Evolutionary conservation across 208 protist genomes (phyloP), one percentile per base, ranked within the genome.

Genomic region (Herpetomonas muscarum): DNA sequence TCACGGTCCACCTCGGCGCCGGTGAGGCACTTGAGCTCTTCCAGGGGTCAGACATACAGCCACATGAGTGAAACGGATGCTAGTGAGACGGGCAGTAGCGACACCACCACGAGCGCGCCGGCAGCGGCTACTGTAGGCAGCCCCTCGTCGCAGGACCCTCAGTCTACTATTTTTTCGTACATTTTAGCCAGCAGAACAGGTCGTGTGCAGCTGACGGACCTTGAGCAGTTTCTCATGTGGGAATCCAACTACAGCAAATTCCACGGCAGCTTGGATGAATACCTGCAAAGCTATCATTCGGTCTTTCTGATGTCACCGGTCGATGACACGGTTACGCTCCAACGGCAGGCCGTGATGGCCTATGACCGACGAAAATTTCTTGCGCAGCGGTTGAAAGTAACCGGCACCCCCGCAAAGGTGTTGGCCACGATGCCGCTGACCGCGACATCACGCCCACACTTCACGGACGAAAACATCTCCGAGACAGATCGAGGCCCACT

Each of bases 251-350:
- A 82, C 51, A 65, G 61, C 17, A 55, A 53, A 7, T 60, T 64
- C 30, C 85, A 85, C 61, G 83, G 83, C 6, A 64, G 53, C 32
- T 62, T 90, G 19, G 25, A 64, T 22, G 79, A 87, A 47, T 90
- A 82, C 37, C 68, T 90, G 42, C 76, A 87, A 31, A 79, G 76
- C 19, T 90, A 87, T 54, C 83, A 86, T 37, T 81, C 79, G n/a
- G 80, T 90, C 45, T 90, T 90, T 58, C 75, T 79, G 29, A 71
- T 87, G 12, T 90, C 79, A 1, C 83, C 83, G 10, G 51, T 90
- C 10, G 69, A 82, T 48, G 79, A 85, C 41, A 76, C 71, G 30
- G 83, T 90, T 24, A 73, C 67, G 25, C 64, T 90, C 25, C 79
- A 76, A 25, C 66, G 68, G 22, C 15, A 46, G 19, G 41, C 41